These are phyloP conservation scores for Turnera subulata DNA, from an alignment of 345 rosid genomes.

Conservation along the genomic window DNA sequence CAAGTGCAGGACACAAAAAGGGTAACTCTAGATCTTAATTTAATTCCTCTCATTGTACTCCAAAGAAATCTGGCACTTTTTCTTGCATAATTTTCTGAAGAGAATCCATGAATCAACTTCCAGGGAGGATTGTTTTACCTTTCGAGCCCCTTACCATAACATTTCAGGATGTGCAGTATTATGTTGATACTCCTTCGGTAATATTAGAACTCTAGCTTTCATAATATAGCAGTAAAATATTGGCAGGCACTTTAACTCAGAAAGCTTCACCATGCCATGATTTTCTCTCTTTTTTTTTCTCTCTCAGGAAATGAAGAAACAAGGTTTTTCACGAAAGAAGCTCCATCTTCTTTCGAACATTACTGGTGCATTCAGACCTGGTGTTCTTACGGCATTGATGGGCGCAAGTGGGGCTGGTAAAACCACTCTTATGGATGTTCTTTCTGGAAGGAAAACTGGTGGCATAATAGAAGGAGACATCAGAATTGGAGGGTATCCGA, in stretches of 20 bases:
- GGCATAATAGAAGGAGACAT: slow-evolving; percentile 75
- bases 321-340: slow-evolving; percentile 42
- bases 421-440: slow-evolving; percentile 82
- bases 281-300: not conserved
- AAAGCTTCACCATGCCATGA: not conserved
- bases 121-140: slow-evolving; percentile 67
- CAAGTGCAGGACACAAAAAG: slow-evolving; percentile 9
- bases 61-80: too few species aligned
- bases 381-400: slow-evolving; percentile 78
- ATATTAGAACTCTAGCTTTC: not conserved
- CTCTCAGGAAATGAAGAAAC: slow-evolving; percentile 51
- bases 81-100: not conserved
- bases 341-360: slow-evolving; percentile 60
- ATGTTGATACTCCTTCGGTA: slow-evolving; percentile 62
- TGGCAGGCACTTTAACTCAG: not conserved
- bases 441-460: slow-evolving; percentile 75
- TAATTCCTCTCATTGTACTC: too few species aligned
- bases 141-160: slow-evolving; percentile 51
- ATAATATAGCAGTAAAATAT: not conserved
- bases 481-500: slow-evolving; percentile 58
- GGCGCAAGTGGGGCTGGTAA: slow-evolving; percentile 92
- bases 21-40: slow-evolving; percentile 16
- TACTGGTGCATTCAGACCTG: slow-evolving; percentile 67
- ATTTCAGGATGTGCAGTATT: slow-evolving; percentile 59
- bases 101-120: not conserved